These are phyloP conservation scores for Scenedesmus sp. DNA, from an alignment of 163 green algal genomes.

Conservation along the genomic window DNA sequence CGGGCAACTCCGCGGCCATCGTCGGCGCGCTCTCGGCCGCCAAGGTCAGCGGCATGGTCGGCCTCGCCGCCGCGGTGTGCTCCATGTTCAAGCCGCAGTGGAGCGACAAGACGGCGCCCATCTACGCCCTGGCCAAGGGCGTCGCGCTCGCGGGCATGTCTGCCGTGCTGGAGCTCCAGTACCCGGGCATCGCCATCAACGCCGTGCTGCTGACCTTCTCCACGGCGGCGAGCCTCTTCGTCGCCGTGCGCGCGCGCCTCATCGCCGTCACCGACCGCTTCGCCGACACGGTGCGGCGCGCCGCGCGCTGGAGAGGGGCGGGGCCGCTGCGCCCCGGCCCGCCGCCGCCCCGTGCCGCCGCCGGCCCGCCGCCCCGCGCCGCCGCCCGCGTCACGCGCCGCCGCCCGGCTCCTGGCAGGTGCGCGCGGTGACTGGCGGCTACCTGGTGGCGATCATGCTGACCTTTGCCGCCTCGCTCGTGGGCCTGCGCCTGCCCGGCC, in stretches of 20 bases:
- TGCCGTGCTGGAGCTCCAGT: conserved; percentile 49
- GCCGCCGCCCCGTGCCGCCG: no score
- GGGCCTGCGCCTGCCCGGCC: conserved; percentile 52
- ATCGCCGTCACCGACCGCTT: conserved; percentile 37
- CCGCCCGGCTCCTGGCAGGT: not conserved
- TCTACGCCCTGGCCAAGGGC: conserved; percentile 58
- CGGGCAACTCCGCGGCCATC: conserved; percentile 47
- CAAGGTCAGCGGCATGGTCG: conserved; percentile 61
- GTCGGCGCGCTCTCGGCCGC: conserved; percentile 21
- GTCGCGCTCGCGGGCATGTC: conserved; percentile 56
- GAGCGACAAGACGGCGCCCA: conserved; percentile 45
- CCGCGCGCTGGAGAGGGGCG: no score
- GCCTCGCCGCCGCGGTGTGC: conserved; percentile 47
- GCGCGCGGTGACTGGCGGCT: conserved; percentile 49
- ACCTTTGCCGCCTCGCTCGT: conserved; percentile 53
- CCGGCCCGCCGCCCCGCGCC: no score
- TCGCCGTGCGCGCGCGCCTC: conserved; percentile 20
- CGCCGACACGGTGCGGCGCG: conserved; percentile 16
- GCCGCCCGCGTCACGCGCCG: not conserved
- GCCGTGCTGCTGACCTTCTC: conserved; percentile 63
- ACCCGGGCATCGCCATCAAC: conserved; percentile 58
- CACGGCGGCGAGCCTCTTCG: conserved; percentile 60
- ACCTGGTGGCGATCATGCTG: conserved; percentile 56
- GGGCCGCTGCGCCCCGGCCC: no score
- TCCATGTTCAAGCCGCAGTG: conserved; percentile 73